Evolutionary conservation across 768 basidiomycete species (phyloP), one percentile per base, ranked within the genome.

Genomic region (Rhodotorula babjevae): DNA sequence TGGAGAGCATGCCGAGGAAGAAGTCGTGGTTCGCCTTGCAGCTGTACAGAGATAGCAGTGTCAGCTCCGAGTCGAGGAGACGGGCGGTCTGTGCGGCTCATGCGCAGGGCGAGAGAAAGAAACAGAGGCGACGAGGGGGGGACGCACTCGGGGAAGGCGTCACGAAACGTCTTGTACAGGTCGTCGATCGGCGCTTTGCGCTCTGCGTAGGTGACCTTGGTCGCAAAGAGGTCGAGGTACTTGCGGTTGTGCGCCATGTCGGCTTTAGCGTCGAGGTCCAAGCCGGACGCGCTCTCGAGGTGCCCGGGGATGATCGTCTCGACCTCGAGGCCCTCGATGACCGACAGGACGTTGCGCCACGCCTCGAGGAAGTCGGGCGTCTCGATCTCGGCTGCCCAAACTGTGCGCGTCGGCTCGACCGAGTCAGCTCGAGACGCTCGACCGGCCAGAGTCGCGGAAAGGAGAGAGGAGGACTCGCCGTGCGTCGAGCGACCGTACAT

Each of bases 331-430:
- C 53, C 47, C 12, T 66, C 65, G 19, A 66, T 66, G 29, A 66
- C 46, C 29, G 6, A 27, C 27, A 66, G 40, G 56, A 58, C 56
- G 44, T 47, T 55, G n/a, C 46, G 23, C 65, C 65, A 66, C 9
- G 65, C 55, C 10, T 33, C 29, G 46, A 66, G 57, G 23, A 66
- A 31, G 23, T 36, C 55, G 19, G 53, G 40, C 53, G 65, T 66
- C 44, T 57, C 55, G 49, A 66, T 33, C 56, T 66, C 65, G n/a
- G 53, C 65, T n/a, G 46, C 65, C 65, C 65, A 55, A 19, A 23
- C 52, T 53, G 52, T n/a, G n/a, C n/a, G n/a, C n/a, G n/a, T n/a
- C n/a, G n/a, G n/a, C n/a, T n/a, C n/a, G n/a, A n/a, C n/a, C n/a
- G n/a, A n/a, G 23, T 5, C 11, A 14, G 49, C 3, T 18, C 21